Conservation (phyloP, 805 yeast species). For the Metschnikowia hibisci region DNA sequence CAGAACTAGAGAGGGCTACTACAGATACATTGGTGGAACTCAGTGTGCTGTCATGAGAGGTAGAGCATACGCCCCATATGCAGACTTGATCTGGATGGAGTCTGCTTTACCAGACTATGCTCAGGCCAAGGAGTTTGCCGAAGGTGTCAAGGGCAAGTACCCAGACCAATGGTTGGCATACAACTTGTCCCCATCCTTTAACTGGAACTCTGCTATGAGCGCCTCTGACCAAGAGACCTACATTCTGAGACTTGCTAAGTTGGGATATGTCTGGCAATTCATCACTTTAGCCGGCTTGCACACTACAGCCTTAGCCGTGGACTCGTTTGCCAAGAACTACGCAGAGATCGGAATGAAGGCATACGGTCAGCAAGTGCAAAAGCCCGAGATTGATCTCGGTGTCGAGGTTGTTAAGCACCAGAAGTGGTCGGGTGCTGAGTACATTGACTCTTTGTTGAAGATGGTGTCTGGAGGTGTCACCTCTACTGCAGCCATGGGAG, state of each 20-base stretch:
- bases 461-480: conserved; percentile 92
- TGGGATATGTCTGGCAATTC: conserved; percentile 97
- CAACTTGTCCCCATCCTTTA: conserved; percentile 95
- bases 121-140: conserved; percentile 93
- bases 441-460: conserved; percentile 85
- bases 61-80: conserved; percentile 89
- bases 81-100: conserved; percentile 98
- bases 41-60: conserved; percentile 97
- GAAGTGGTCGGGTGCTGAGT: conserved; percentile 98
- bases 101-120: conserved; percentile 88
- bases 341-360: conserved; percentile 90
- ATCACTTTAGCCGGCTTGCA: conserved; percentile 96
- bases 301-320: conserved; percentile 89
- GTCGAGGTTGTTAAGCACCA: conserved; percentile 97
- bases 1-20: conserved; percentile 94
- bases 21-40: conserved; percentile 94
- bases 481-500: conserved; percentile 97
- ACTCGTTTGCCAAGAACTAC: conserved; percentile 76
- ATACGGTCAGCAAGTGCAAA: conserved; percentile 83
- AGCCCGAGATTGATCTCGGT: conserved; percentile 79
- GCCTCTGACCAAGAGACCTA: conserved; percentile 85
- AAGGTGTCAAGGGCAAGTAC: conserved; percentile 73
- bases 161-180: conserved; percentile 97
- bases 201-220: conserved; percentile 95
- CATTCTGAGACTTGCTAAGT: conserved; percentile 76